These are phyloP conservation scores for Camptophora hylomeconis DNA, from an alignment of 2,329 filamentous ascomycete genomes.

Conservation along the genomic window DNA sequence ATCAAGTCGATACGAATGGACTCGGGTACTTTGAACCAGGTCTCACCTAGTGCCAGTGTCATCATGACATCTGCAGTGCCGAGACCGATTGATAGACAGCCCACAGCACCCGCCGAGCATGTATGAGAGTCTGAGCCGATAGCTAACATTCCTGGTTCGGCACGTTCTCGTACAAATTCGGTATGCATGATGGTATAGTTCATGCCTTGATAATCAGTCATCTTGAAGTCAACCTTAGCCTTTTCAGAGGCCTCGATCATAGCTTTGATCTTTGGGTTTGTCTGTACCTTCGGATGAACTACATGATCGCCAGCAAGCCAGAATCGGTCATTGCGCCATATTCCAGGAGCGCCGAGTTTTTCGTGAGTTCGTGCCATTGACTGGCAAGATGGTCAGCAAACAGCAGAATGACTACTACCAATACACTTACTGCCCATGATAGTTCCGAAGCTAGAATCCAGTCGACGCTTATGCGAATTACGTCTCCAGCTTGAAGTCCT, in stretches of 20 bases:
- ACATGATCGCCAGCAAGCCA: slow-evolving; percentile 39
- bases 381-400: too few relatives aligned
- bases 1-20: slow-evolving; percentile 28
- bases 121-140: slow-evolving; percentile 36
- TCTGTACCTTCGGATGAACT: slow-evolving; percentile 32
- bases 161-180: slow-evolving; percentile 32
- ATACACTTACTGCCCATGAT: slow-evolving; percentile 25
- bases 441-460: slow-evolving; percentile 35
- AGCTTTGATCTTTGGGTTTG: slow-evolving; percentile 23
- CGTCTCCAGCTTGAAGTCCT: slow-evolving; percentile 25
- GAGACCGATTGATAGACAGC: slow-evolving; percentile 31
- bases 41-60: slow-evolving; percentile 33
- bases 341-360: slow-evolving; percentile 26
- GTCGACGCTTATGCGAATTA: slow-evolving; percentile 31
- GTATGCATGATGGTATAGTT: slow-evolving; percentile 35
- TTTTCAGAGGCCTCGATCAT: slow-evolving; percentile 27
- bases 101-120: slow-evolving; percentile 31
- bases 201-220: slow-evolving; percentile 31
- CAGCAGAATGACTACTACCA: too few relatives aligned
- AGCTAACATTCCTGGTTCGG: slow-evolving; percentile 32
- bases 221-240: slow-evolving; percentile 28
- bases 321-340: slow-evolving; percentile 38
- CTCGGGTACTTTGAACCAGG: slow-evolving; percentile 36
- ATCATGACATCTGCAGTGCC: slow-evolving; percentile 35
- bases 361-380: slow-evolving; percentile 32